A percentile compares a stretch with the other conserved stretches of the same genome.
Evolutionary conservation across 805 yeast species (phyloP).

Genomic region (Sungouiella thailandica): DNA sequence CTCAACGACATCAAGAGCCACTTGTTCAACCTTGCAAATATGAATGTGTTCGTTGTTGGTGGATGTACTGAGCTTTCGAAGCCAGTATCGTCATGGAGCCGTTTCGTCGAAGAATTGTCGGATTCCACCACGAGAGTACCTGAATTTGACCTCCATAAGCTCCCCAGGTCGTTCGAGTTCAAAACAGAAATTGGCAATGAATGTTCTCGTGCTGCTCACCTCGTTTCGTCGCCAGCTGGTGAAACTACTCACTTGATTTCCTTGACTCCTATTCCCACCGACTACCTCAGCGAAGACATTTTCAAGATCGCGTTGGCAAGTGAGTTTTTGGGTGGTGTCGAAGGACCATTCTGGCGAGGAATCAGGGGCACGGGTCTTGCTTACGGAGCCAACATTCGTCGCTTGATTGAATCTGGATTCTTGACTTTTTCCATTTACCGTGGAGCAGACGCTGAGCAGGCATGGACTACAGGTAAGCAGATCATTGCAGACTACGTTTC

Average conservation of each 20-base stretch:
- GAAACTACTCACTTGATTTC: conserved; percentile 71
- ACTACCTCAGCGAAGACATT: conserved; percentile 46
- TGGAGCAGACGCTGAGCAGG: conserved; percentile 75
- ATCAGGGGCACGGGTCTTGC: conserved; percentile 93
- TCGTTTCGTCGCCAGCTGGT: conserved; percentile 76
- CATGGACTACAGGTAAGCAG: conserved; percentile 56
- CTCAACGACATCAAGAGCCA: conserved; percentile 48
- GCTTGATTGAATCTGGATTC: conserved; percentile 61
- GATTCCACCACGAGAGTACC: conserved; percentile 1
- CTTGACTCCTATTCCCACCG: conserved; percentile 54
- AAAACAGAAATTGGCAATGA: conserved; percentile 51
- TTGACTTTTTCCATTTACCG: conserved; percentile 67
- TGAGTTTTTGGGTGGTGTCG: conserved; percentile 77
- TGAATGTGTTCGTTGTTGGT: conserved; percentile 68
- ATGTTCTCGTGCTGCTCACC: conserved; percentile 50
- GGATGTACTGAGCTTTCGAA: conserved; percentile 47
- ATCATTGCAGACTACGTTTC: conserved; percentile 57
- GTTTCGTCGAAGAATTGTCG: conserved; percentile 23
- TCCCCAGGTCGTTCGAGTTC: conserved; percentile 52
- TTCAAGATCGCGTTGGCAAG: conserved; percentile 68
- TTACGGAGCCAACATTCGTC: conserved; percentile 67
- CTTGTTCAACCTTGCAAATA: conserved; percentile 53
- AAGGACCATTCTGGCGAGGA: conserved; percentile 97
- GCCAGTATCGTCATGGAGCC: conserved; percentile 60
- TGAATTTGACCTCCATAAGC: conserved; percentile 18